Evolutionary conservation across 768 basidiomycete species (phyloP).

Genomic region (Suillus subalutaceus): DNA sequence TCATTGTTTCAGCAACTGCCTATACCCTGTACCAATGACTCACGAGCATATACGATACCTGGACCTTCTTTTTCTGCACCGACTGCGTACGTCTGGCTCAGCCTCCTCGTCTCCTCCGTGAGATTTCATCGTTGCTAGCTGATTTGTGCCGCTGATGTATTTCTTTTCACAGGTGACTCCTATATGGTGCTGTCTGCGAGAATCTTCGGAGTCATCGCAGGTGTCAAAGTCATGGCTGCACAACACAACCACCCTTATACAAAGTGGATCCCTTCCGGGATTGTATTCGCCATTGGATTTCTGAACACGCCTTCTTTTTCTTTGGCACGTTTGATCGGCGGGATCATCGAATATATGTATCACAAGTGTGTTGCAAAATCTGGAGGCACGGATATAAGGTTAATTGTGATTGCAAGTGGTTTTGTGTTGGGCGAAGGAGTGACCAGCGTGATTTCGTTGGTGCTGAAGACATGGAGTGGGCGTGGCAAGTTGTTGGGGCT

Average conservation of each 20-base stretch:
- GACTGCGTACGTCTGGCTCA: slow-evolving; percentile 92
- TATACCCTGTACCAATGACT: slow-evolving; percentile 74
- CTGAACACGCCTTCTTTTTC: slow-evolving; percentile 96
- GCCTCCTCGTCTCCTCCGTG: slow-evolving; percentile 73
- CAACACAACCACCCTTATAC: slow-evolving; percentile 53
- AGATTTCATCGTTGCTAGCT: slow-evolving; percentile 28
- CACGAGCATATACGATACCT: slow-evolving; percentile 81
- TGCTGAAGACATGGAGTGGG: slow-evolving; percentile 76
- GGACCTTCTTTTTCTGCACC: slow-evolving; percentile 96
- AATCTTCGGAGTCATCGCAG: slow-evolving; percentile 69
- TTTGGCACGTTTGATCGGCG: slow-evolving; percentile 87
- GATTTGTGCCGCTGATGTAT: slow-evolving; percentile 9
- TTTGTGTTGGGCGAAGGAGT: slow-evolving; percentile 97
- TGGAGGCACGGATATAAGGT: slow-evolving; percentile 61
- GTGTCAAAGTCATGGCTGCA: slow-evolving; percentile 62
- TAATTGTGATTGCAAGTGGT: slow-evolving; percentile 90
- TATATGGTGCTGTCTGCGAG: slow-evolving; percentile 84
- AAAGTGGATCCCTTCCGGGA: slow-evolving; percentile 88
- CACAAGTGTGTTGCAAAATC: slow-evolving; percentile 50
- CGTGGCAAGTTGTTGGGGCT: slow-evolving; percentile 85
- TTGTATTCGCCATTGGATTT: slow-evolving; percentile 95
- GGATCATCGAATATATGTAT: slow-evolving; percentile 76
- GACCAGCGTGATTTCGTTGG: slow-evolving; percentile 76
- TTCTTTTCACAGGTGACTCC: slow-evolving; percentile 55
- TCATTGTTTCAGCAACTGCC: slow-evolving; percentile 86